A percentile compares a stretch with the other conserved stretches of the same genome.
Evolutionary conservation across 2,329 filamentous ascomycete species (phyloP).

Genomic region (Diaporthe nobilis): DNA sequence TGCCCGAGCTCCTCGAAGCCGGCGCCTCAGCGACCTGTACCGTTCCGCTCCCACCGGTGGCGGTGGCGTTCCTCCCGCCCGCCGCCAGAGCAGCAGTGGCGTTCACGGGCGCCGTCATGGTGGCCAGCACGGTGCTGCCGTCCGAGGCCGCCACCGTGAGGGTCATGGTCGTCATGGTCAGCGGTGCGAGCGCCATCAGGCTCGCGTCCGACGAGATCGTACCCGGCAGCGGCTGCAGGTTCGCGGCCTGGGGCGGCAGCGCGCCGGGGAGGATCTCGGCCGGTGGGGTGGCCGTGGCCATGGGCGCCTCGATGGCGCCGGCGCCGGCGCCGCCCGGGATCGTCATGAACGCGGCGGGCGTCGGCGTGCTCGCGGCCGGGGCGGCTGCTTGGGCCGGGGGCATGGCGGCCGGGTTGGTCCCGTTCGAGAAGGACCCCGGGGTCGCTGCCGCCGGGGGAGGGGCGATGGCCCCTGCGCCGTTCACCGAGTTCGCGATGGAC

Average conservation of each 20-base stretch:
- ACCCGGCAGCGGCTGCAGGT: conserved; percentile 34
- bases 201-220: conserved; percentile 11
- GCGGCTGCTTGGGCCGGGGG: neutral
- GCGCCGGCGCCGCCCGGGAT: neutral
- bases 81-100: neutral
- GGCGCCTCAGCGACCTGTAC: conserved; percentile 27
- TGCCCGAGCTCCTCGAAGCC: neutral
- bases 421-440: neutral
- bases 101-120: conserved; percentile 30
- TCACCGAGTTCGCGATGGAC: conserved; percentile 13
- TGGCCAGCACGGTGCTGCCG: conserved; percentile 23
- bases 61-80: neutral
- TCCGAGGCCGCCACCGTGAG: neutral
- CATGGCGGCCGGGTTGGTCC: neutral
- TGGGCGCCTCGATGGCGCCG: neutral
- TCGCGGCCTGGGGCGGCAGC: neutral
- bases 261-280: neutral
- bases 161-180: conserved; percentile 35
- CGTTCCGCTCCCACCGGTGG: neutral
- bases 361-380: neutral
- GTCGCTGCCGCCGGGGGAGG: neutral
- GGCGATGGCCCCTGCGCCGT: neutral
- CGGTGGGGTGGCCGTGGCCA: neutral
- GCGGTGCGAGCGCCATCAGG: conserved; percentile 32
- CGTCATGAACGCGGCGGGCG: conserved; percentile 23